Conservation (phyloP, 345 rosid genomes). For the Psidium friedrichsthalianum region DNA sequence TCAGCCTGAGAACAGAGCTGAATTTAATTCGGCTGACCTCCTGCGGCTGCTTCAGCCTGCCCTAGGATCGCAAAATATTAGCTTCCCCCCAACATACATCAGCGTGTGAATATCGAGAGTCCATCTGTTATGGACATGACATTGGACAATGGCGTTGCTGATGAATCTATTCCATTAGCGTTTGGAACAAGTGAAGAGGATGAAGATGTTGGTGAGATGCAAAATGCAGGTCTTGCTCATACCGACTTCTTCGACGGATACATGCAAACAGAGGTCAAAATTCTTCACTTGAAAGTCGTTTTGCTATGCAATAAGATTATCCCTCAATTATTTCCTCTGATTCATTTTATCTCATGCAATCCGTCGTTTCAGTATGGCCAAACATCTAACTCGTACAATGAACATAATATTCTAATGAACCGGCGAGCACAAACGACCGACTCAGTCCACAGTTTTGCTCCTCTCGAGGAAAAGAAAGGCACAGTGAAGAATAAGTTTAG, state of each 20-base stretch:
- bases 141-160: neutral
- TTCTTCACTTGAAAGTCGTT: neutral
- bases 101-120: neutral
- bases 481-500: neutral
- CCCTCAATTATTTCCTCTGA: neutral
- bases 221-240: neutral
- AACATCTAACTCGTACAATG: neutral
- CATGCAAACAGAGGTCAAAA: neutral
- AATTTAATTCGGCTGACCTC: no score
- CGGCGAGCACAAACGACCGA: neutral
- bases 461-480: neutral
- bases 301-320: neutral
- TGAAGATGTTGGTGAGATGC: neutral
- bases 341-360: neutral
- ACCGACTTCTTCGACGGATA: neutral
- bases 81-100: neutral
- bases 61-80: neutral
- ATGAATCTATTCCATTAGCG: neutral
- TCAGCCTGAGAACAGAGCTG: neutral
- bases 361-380: neutral
- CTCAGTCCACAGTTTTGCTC: neutral
- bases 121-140: neutral
- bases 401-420: neutral
- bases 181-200: neutral
- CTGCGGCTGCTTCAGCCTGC: neutral